A percentile compares a stretch with the other conserved stretches of the same genome.
These are phyloP conservation scores for Diutina pseudorugosa DNA, from an alignment of 1,139 yeast species.

Conservation along the genomic window DNA sequence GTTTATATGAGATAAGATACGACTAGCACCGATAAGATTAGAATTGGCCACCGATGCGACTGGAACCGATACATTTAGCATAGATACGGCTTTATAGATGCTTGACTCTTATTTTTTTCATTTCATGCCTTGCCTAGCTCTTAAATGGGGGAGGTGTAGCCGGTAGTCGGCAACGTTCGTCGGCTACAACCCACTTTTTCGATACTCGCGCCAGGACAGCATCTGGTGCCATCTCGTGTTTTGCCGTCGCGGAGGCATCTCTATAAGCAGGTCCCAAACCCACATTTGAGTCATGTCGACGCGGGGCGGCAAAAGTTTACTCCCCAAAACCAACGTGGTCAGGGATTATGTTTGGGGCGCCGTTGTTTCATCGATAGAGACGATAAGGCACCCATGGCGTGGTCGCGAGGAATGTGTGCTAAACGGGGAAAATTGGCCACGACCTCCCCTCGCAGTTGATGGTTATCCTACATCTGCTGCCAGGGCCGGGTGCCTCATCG, in stretches of 20 bases:
- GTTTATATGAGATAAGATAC: conserved; percentile 1
- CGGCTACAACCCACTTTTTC: not conserved
- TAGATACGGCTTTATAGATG: not conserved
- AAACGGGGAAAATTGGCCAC: not conserved
- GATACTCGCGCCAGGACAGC: not conserved
- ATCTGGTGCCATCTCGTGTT: not conserved
- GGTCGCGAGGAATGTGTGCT: not conserved
- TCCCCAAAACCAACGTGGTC: not conserved
- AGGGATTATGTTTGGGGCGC: not conserved
- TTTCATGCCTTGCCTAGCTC: no score
- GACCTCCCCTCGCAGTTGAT: not conserved
- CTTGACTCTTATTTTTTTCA: no score
- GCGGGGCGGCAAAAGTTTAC: not conserved
- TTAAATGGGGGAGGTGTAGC: no score
- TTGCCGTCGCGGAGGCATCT: not conserved
- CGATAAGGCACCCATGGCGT: not conserved
- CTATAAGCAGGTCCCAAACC: not conserved
- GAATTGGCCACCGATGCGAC: no score
- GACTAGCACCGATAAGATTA: no score
- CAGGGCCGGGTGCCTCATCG: not conserved
- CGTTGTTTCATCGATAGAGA: not conserved
- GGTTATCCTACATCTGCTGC: not conserved
- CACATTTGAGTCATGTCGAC: not conserved
- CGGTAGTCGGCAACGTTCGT: not conserved
- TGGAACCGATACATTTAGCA: not conserved